Evolutionary conservation across 108 stramenopile genomes (phyloP), one percentile per base, ranked within the genome.

Genomic region (Nitzschia sp.): DNA sequence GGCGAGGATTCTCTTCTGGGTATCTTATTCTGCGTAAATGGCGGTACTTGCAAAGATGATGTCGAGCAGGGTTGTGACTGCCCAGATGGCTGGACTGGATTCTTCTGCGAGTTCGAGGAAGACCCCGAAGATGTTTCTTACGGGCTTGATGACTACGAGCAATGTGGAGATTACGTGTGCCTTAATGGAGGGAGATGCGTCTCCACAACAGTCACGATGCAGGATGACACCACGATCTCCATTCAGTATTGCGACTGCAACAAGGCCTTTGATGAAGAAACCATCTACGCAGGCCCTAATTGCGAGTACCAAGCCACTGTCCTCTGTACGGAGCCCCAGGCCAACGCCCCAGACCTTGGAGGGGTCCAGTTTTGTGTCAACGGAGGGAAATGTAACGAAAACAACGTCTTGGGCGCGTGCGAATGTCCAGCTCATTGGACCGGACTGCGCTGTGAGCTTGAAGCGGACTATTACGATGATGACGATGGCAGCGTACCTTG

Each of bases 231-330:
- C 17, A 46, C 19, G 0, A 31, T 15, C 3, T 55, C 58, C 30
- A 26, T 54, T 3, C 24, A 36, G 21, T 31, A 64, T 33, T 79
- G 78, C 54, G 72, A 79, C 68, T 79, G 78, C 35, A 46, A 30
- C 2, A 31, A 15, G 17, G 79, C 79, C 17, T 60, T 27, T 6
- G 47, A 45, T 34, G 64, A 51, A 19, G 48, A 15, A 19, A 46
- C 57, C 30, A 34, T 56, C 1, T 80, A 59, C 38, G 70, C 59
- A 24, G 74, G 74, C 26, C 0, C 59, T 26, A 54, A 47, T 1
- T 80, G 79, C 28, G 71, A 75, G 55, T 71, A 66, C 69, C 57
- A 59, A 42, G 31, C 67, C 1, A 68, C 66, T n/a, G 33, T 46
- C 5, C 23, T 74, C 24, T 79, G 78, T 58, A 32, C 70, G 28